Conservation (phyloP, 1,139 yeast species). For the Candida glucosophila region DNA sequence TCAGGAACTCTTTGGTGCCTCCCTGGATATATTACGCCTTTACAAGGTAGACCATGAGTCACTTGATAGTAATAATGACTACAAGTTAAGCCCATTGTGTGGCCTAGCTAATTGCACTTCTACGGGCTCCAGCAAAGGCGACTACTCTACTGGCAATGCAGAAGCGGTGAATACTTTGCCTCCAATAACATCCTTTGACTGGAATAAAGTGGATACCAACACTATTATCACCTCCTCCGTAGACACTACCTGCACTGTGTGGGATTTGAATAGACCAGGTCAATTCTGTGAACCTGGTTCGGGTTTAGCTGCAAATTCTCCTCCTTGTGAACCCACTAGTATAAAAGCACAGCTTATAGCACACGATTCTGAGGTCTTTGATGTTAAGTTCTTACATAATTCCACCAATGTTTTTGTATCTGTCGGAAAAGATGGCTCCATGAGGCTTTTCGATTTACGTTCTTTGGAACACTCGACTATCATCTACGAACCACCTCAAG, state of each 20-base stretch:
- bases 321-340: too few relatives aligned
- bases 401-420: constrained; percentile 79
- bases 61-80: constrained; percentile 23
- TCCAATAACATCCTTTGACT: constrained; percentile 88
- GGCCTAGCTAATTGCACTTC: constrained; percentile 32
- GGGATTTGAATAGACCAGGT: constrained; percentile 60
- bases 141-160: constrained; percentile 3
- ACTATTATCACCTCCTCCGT: constrained; percentile 78
- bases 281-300: constrained; percentile 6
- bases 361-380: constrained; percentile 92
- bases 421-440: constrained; percentile 94
- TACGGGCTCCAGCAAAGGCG: constrained; percentile 7
- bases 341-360: constrained; percentile 94
- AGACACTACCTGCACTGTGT: constrained; percentile 93
- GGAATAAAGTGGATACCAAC: constrained; percentile 71
- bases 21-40: constrained; percentile 63
- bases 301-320: constrained; percentile 25
- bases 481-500: constrained; percentile 55
- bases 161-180: constrained; percentile 46
- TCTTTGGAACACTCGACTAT: constrained; percentile 91
- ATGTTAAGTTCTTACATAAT: constrained; percentile 74
- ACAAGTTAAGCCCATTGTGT: constrained; percentile 30
- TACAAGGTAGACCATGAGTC: constrained; percentile 42
- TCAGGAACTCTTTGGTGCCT: constrained; percentile 48
- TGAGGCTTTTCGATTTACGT: constrained; percentile 83